These are phyloP conservation scores for Aspergillus tanneri DNA, from an alignment of 2,329 filamentous ascomycete species.

Conservation along the genomic window DNA sequence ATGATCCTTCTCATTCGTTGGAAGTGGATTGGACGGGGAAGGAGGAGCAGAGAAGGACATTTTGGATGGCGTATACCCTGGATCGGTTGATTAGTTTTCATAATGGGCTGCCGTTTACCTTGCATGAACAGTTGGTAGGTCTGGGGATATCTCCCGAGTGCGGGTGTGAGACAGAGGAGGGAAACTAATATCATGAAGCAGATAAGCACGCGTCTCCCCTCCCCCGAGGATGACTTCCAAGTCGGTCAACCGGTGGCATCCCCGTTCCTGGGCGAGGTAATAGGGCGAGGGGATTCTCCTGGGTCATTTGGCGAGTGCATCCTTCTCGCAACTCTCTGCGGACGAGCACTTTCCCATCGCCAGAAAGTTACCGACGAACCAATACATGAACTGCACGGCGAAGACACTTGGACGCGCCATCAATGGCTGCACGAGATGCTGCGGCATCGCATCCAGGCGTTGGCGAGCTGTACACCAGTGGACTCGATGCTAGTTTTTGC, in stretches of 20 bases:
- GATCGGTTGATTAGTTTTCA: conserved; percentile 39
- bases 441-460: conserved; percentile 17
- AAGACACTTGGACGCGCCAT: conserved; percentile 20
- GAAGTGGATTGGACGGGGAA: conserved; percentile 30
- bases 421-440: conserved; percentile 20
- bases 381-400: conserved; percentile 13
- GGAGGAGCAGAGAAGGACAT: conserved; percentile 39
- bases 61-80: conserved; percentile 44
- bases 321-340: conserved; percentile 32
- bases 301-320: conserved; percentile 36
- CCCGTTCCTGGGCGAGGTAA: conserved; percentile 33
- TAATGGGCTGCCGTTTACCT: conserved; percentile 30
- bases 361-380: conserved; percentile 17
- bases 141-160: neutral
- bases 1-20: too few species aligned
- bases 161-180: neutral
- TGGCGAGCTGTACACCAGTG: conserved; percentile 12
- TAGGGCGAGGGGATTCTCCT: conserved; percentile 23
- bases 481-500: conserved; percentile 23
- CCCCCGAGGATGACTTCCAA: conserved; percentile 38
- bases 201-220: conserved; percentile 39
- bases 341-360: conserved; percentile 18
- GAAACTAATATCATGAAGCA: conserved; percentile 17
- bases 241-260: conserved; percentile 28
- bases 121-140: conserved; percentile 28